Evolutionary conservation across 1,139 yeast genomes (phyloP).

Genomic region (Kluyveromyces sp.): DNA sequence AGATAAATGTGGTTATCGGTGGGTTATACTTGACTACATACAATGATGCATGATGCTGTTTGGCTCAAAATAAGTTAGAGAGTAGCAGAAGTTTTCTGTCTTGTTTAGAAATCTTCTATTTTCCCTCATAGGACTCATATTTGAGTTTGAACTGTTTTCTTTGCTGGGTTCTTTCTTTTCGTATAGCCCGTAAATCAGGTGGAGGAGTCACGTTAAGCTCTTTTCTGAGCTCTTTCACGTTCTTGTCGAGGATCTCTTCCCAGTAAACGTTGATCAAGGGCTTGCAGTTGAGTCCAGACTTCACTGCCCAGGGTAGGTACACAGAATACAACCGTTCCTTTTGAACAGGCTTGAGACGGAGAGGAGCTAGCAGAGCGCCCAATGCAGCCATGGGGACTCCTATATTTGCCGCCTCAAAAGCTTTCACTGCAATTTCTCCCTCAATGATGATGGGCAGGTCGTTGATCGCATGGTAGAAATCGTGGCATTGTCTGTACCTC

Average conservation of each 20-base stretch:
- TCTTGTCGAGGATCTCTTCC: slow-evolving; percentile 75
- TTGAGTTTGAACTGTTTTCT: slow-evolving; percentile 23
- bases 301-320: slow-evolving; percentile 86
- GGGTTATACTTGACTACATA: too few species aligned
- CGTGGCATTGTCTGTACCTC: slow-evolving; percentile 94
- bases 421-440: slow-evolving; percentile 91
- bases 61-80: too few species aligned
- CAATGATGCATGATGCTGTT: too few species aligned
- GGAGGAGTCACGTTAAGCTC: slow-evolving; percentile 56
- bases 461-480: slow-evolving; percentile 88
- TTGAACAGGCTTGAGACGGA: slow-evolving; percentile 52
- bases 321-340: slow-evolving; percentile 42
- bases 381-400: slow-evolving; percentile 96
- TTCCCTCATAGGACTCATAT: slow-evolving; percentile 19
- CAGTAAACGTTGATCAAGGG: slow-evolving; percentile 86
- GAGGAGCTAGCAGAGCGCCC: slow-evolving; percentile 84
- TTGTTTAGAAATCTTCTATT: too few species aligned
- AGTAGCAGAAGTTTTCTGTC: too few species aligned
- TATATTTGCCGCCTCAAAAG: slow-evolving; percentile 84
- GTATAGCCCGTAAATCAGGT: slow-evolving; percentile 68
- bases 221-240: slow-evolving; percentile 63
- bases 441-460: slow-evolving; percentile 88
- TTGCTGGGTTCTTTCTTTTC: slow-evolving; percentile 35
- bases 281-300: slow-evolving; percentile 64
- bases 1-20: too few species aligned